Conservation (phyloP, 768 basidiomycete genomes). For the Mycena metata region DNA sequence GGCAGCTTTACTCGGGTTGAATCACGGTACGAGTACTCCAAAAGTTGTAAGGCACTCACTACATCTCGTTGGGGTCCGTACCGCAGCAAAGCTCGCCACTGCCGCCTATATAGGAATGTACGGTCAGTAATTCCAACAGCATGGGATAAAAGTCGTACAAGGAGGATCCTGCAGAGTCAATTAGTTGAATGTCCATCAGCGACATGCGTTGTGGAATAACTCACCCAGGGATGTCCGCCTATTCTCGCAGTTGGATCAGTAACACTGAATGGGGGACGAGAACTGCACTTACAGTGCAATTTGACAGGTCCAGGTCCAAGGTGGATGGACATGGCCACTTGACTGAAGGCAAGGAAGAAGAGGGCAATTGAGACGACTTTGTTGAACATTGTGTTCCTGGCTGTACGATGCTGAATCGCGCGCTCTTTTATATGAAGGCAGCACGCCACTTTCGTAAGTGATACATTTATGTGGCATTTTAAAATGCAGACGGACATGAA, state of each 20-base stretch:
- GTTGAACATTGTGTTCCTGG: neutral
- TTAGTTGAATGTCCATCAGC: too few species aligned
- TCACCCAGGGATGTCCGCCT: neutral
- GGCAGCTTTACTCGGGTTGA: neutral
- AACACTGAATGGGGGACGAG: neutral
- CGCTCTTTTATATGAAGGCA: neutral
- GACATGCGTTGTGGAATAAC: neutral
- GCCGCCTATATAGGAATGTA: neutral
- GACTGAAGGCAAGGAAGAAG: neutral
- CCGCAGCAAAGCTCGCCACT: neutral
- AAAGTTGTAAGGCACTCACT: neutral
- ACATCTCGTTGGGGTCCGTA: neutral
- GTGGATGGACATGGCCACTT: constrained; percentile 2
- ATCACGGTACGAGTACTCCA: neutral
- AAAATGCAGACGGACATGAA: neutral
- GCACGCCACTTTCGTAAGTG: neutral
- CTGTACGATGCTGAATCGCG: neutral
- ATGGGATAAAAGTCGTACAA: neutral
- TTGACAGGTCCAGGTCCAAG: neutral
- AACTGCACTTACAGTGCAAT: neutral
- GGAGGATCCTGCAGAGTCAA: neutral
- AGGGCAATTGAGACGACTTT: neutral
- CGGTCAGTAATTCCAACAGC: neutral
- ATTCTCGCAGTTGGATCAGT: too few species aligned
- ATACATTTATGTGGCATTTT: neutral